A percentile compares a stretch with the other conserved stretches of the same genome.
phyloP scores from a whole-genome alignment of 208 protist genomes.

The Leishmania martiniquensis region DNA sequence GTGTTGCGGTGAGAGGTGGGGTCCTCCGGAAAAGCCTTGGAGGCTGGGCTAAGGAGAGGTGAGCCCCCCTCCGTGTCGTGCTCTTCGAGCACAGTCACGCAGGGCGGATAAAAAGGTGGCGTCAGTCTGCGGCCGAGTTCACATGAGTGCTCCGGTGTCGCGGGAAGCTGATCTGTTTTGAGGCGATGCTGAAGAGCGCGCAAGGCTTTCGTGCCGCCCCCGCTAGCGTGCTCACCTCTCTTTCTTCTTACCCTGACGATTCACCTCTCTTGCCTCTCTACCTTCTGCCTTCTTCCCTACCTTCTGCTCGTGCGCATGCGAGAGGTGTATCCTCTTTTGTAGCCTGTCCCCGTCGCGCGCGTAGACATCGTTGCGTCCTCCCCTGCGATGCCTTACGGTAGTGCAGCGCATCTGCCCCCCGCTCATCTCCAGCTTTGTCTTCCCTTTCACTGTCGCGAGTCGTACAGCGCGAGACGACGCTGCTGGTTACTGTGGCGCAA shows the following conservation, averaged over 20 bases:
- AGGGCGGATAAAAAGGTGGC: too few species aligned
- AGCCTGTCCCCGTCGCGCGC: background rate
- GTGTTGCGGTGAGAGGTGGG: too few species aligned
- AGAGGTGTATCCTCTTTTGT: background rate
- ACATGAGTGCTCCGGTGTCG: background rate
- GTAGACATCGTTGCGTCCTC: background rate
- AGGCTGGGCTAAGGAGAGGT: too few species aligned
- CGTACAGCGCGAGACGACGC: background rate
- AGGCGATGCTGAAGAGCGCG: background rate
- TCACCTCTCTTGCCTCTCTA: background rate
- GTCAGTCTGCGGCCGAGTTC: too few species aligned
- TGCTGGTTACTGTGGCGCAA: background rate
- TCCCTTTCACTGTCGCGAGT: background rate
- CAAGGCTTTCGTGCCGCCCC: background rate
- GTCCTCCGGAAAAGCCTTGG: too few species aligned
- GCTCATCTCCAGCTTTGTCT: background rate
- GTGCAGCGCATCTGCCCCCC: background rate
- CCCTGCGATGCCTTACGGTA: background rate
- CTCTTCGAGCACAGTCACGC: too few species aligned
- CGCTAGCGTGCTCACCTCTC: too few species aligned
- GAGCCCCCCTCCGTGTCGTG: too few species aligned
- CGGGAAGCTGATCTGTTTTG: background rate
- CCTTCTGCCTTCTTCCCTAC: background rate
- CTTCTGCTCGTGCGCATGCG: background rate
- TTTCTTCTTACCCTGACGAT: background rate